Evolutionary conservation across 1,284 basidiomycete species (phyloP), one percentile per base, ranked within the genome.

Genomic region (Rhodotorula sp.): DNA sequence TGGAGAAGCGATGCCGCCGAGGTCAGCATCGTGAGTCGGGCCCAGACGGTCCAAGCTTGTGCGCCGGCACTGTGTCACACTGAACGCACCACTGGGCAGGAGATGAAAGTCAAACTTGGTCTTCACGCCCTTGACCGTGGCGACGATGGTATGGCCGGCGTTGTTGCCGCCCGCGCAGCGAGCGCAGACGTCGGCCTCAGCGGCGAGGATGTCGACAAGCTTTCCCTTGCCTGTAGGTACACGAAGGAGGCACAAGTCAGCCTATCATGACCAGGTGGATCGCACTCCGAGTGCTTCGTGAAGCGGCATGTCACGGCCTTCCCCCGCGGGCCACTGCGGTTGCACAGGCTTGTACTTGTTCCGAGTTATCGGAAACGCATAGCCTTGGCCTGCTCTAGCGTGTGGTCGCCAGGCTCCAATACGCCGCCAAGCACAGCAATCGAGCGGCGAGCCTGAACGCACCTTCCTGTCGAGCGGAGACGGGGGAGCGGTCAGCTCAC

Each of bases 131-230:
- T 91, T 89, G 52, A 90, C 92, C n/a, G 57, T 73, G n/a, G 74
- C 75, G 75, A 99, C 91, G 81, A 99, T 97, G 48, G 97, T 99
- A 83, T 99, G 96, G 10, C 96, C 97, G 55, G 96, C 96, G 81
- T 99, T 99, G 85, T 98, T 98, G 25, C 96, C 97, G 44, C 96
- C 96, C 10, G 96, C 96, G 82, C 94, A 98, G 60, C 96, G 88
- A 49, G 95, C 96, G 80, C 95, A 98, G 80, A 99, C 83, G 81
- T 99, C 96, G 77, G 89, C 87, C 66, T 96, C 88, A 27, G 90
- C 91, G 59, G 92, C 87, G 77, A 97, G 86, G 80, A 97, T 90
- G 82, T 99, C 93, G 73, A 95, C 93, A 72, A 97, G 88, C 83
- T 97, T 96, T 60, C 93, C 93, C 82, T 97, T 97, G 78, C 93